phyloP scores from a whole-genome alignment of 2,329 filamentous ascomycete genomes.

The Aspergillus neotritici region DNA sequence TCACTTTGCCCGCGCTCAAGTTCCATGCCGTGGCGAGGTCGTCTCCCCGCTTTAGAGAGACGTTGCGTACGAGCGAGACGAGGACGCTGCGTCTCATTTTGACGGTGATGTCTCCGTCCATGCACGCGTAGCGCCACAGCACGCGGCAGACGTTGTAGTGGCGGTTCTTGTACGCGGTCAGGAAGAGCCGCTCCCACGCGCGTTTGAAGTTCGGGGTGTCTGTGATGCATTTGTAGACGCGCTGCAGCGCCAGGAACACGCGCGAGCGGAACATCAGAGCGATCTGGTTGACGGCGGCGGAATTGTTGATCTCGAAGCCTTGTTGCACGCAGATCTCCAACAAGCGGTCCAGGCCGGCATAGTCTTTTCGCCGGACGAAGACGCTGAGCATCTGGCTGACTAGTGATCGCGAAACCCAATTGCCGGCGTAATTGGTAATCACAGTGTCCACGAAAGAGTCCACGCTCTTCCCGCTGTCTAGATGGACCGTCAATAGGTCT shows the following conservation, averaged over 20 bases:
- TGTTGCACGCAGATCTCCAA: conserved; percentile 27
- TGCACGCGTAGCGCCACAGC: conserved; percentile 46
- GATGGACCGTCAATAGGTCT: conserved; percentile 27
- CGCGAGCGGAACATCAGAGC: conserved; percentile 23
- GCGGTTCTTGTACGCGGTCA: conserved; percentile 33
- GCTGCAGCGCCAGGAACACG: conserved; percentile 20
- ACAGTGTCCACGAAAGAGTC: conserved; percentile 36
- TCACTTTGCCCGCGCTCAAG: conserved; percentile 28
- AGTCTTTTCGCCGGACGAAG: conserved; percentile 21
- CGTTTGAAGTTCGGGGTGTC: conserved; percentile 15
- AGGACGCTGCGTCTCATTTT: conserved; percentile 31
- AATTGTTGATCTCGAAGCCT: conserved; percentile 22
- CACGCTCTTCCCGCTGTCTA: conserved; percentile 30
- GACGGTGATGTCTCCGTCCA: conserved; percentile 28
- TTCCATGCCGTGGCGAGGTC: conserved; percentile 16
- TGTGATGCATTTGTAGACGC: conserved; percentile 19
- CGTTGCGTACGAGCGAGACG: conserved; percentile 27
- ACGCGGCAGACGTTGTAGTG: conserved; percentile 42
- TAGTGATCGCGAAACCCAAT: conserved; percentile 34
- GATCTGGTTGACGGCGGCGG: conserved; percentile 24
- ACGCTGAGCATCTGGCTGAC: conserved; percentile 36
- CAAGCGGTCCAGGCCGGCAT: conserved; percentile 24
- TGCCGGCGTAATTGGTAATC: conserved; percentile 28
- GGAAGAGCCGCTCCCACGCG: conserved; percentile 38
- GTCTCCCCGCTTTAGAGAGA: conserved; percentile 7